phyloP scores from a whole-genome alignment of 352 stramenopile species.

The Globisporangium recalcitrans region DNA sequence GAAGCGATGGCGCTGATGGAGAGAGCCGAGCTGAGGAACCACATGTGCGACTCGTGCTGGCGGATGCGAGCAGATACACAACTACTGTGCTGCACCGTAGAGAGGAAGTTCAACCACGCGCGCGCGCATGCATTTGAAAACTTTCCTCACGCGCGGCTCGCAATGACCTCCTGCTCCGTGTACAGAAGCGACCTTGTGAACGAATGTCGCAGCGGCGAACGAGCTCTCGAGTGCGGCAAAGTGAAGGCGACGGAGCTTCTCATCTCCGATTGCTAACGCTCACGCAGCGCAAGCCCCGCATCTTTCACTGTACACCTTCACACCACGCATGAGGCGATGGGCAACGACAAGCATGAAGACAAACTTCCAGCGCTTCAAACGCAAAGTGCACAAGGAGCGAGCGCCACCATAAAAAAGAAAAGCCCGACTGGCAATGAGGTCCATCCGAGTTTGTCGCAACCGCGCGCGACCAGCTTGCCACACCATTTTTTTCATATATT shows the following conservation, averaged over 20 bases:
- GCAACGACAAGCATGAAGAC: neutral
- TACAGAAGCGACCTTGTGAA: neutral
- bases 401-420: neutral
- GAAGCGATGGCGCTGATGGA: neutral
- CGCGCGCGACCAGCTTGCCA: neutral
- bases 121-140: neutral
- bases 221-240: neutral
- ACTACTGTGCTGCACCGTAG: neutral
- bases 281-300: neutral
- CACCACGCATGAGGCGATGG: neutral
- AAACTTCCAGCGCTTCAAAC: neutral
- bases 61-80: neutral
- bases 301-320: neutral
- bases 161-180: neutral
- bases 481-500: neutral
- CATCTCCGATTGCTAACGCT: neutral
- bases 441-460: neutral
- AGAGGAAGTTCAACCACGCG: neutral
- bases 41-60: neutral
- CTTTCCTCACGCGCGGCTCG: neutral
- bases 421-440: neutral
- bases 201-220: neutral
- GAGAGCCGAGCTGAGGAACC: neutral
- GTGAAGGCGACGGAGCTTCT: neutral
- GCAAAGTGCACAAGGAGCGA: neutral